A percentile compares a stretch with the other conserved stretches of the same genome.
Conservation (phyloP, 768 basidiomycete genomes). For the Lactarius indigo region DNA sequence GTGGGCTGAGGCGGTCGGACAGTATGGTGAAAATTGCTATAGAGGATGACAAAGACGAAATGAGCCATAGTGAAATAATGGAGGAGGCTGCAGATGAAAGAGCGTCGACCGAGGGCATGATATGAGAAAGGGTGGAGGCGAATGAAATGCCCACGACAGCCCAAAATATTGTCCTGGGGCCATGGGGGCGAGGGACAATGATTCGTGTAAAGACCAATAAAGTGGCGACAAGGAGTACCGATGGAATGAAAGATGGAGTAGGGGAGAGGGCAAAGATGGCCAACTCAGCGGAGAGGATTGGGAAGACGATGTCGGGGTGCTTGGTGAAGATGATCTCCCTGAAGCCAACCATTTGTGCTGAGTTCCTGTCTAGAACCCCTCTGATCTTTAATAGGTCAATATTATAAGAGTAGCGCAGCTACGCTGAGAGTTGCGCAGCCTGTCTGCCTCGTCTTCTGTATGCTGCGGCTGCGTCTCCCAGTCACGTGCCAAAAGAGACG, state of each 20-base stretch:
- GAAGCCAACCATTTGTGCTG: background rate
- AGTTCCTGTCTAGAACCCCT: background rate
- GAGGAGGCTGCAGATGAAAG: constrained; percentile 52
- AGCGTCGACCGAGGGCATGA: constrained; percentile 39
- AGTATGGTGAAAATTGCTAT: constrained; percentile 36
- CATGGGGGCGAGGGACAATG: constrained; percentile 22
- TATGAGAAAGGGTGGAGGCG: constrained; percentile 30
- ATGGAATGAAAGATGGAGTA: constrained; percentile 32
- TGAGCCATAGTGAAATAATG: constrained; percentile 40
- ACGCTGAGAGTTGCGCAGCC: background rate
- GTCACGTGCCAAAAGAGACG: background rate
- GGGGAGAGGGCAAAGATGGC: constrained; percentile 30
- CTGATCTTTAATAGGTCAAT: background rate
- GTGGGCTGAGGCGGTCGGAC: constrained; percentile 37
- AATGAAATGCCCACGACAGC: constrained; percentile 29
- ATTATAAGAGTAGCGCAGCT: background rate
- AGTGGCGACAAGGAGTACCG: constrained; percentile 30
- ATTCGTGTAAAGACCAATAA: constrained; percentile 30
- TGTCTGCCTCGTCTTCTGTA: background rate
- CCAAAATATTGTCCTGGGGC: constrained; percentile 1
- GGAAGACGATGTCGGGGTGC: constrained; percentile 22
- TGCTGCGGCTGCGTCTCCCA: background rate
- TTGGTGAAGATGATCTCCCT: constrained; percentile 19
- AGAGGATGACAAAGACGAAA: constrained; percentile 44
- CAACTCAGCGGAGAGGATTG: background rate